These are phyloP conservation scores for Lavandula angustifolia DNA, from an alignment of 257 asterid species.

Conservation along the genomic window DNA sequence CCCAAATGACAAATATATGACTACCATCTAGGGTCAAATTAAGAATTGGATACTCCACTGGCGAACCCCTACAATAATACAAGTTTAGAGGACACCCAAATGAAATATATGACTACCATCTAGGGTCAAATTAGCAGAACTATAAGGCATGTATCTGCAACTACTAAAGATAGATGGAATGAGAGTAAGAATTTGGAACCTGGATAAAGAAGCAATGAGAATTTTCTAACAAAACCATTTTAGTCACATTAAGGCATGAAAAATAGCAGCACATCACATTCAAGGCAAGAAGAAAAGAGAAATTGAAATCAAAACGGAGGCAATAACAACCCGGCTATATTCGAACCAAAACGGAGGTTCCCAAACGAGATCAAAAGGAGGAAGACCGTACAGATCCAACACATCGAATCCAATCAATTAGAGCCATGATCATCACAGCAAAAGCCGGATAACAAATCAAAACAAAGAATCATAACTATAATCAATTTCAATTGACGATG, in stretches of 20 bases:
- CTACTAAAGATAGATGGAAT: neutral
- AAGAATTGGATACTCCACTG: neutral
- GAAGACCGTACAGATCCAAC: slow-evolving; percentile 23
- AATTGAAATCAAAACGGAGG: neutral
- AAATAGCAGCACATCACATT: neutral
- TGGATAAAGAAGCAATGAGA: neutral
- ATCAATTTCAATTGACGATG: slow-evolving; percentile 21
- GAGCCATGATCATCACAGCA: slow-evolving; percentile 16
- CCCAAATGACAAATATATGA: neutral
- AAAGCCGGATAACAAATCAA: neutral
- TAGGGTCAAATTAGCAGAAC: neutral
- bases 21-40: neutral
- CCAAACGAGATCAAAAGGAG: slow-evolving; percentile 5
- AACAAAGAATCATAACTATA: slow-evolving; percentile 12
- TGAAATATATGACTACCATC: neutral
- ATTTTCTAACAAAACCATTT: neutral
- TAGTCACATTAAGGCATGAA: neutral
- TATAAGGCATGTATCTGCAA: neutral
- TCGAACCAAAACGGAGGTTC: slow-evolving; percentile 7
- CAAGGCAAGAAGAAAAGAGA: neutral
- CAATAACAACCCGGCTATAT: neutral
- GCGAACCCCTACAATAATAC: neutral
- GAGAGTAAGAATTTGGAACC: neutral
- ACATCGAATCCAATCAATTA: neutral
- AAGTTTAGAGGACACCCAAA: neutral